Conservation (phyloP, 345 rosid species). For the Hibiscus mutabilis region DNA sequence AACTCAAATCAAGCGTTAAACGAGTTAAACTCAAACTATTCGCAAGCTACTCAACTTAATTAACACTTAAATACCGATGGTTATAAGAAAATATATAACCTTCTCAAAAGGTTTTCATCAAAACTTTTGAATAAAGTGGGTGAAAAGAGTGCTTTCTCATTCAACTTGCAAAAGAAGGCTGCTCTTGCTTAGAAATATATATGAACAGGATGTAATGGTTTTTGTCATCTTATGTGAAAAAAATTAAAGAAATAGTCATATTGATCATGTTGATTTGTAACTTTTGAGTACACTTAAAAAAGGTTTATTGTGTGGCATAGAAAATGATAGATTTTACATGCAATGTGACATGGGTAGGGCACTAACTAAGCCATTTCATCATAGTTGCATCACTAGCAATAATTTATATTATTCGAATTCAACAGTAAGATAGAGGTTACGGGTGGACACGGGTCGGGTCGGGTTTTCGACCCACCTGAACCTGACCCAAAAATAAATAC, state of each 20-base stretch:
- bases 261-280: background rate
- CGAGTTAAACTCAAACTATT: no score
- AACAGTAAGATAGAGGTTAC: no score
- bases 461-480: no score
- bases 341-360: slow-evolving; percentile 3
- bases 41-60: no score
- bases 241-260: background rate
- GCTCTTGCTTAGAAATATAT: no score
- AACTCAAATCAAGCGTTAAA: no score
- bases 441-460: no score
- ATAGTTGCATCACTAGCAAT: background rate
- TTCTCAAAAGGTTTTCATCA: slow-evolving; percentile 1
- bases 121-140: background rate
- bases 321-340: slow-evolving; percentile 1
- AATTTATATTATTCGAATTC: background rate
- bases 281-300: background rate
- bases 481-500: no score
- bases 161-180: background rate
- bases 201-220: background rate
- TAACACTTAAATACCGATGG: no score
- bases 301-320: background rate
- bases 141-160: background rate
- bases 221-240: slow-evolving; percentile 1
- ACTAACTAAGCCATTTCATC: background rate
- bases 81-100: background rate